Conservation (phyloP, 1,284 basidiomycete genomes). For the Vanrija sp. region DNA sequence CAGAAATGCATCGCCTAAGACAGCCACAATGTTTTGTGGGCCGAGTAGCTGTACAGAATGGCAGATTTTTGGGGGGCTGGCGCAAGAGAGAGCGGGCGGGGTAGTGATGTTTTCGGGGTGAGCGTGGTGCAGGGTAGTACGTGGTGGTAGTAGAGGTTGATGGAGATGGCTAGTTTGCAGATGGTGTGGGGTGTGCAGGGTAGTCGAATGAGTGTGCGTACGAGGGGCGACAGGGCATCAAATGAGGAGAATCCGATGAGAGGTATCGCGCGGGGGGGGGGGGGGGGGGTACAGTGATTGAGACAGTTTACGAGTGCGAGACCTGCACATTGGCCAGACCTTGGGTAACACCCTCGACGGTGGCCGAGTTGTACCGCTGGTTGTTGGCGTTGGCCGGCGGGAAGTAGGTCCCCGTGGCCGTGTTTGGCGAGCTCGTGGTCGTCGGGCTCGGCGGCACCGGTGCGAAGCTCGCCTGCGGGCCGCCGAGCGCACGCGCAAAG, state of each 20-base stretch:
- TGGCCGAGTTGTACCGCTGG: conserved; percentile 15
- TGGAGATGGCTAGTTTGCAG: not conserved
- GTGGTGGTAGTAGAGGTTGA: not conserved
- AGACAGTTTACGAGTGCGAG: conserved; percentile 19
- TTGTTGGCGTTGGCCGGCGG: conserved; percentile 13
- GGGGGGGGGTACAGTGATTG: conserved; percentile 3
- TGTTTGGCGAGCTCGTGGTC: conserved; percentile 23
- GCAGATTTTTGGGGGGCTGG: not conserved
- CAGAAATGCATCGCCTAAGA: no score
- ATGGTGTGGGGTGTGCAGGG: conserved; percentile 5
- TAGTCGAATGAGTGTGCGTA: conserved; percentile 2
- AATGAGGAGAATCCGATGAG: conserved; percentile 9
- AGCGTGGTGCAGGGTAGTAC: not conserved
- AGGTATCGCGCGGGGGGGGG: no score
- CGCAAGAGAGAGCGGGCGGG: not conserved
- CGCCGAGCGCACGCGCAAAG: conserved; percentile 32
- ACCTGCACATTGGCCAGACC: conserved; percentile 32
- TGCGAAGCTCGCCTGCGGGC: conserved; percentile 22
- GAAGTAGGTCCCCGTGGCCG: conserved; percentile 35
- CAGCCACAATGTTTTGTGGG: no score
- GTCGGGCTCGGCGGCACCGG: conserved; percentile 30
- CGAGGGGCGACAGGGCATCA: conserved; percentile 5
- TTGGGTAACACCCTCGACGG: conserved; percentile 33
- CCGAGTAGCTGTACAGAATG: not conserved
- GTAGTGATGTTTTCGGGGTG: not conserved